Percentiles rank a stretch among this genome's conserved stretches.
phyloP scores from a whole-genome alignment of 2,329 filamentous ascomycete genomes.

The Apiospora koreana region DNA sequence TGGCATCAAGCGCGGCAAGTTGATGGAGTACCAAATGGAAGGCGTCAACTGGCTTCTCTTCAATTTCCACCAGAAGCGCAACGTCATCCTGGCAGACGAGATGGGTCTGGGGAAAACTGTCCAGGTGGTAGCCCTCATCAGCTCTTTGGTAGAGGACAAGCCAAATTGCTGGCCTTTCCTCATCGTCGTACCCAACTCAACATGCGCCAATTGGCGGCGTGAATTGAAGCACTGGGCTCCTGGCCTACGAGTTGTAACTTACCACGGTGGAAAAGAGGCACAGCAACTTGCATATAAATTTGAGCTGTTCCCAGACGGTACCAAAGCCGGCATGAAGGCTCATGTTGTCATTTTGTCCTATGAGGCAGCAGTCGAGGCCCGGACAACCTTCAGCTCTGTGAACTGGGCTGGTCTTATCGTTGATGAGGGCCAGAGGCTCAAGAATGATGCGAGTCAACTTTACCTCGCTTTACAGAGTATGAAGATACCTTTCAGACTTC shows the following conservation, averaged over 20 bases:
- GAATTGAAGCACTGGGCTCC: slow-evolving; percentile 96
- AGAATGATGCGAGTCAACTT: slow-evolving; percentile 84
- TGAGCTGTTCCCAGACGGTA: slow-evolving; percentile 75
- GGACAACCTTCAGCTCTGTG: slow-evolving; percentile 68
- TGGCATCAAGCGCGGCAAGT: slow-evolving; percentile 71
- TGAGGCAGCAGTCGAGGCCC: slow-evolving; percentile 78
- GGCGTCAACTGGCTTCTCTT: slow-evolving; percentile 95
- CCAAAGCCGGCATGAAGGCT: slow-evolving; percentile 72
- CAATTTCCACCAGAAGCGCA: slow-evolving; percentile 80
- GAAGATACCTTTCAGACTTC: slow-evolving; percentile 77
- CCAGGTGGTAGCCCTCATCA: slow-evolving; percentile 82
- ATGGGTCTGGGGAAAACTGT: slow-evolving; percentile 99
- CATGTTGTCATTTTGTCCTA: slow-evolving; percentile 96
- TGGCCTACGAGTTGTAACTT: slow-evolving; percentile 83
- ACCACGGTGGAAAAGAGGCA: slow-evolving; percentile 76
- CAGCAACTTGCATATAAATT: slow-evolving; percentile 78
- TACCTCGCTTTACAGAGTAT: slow-evolving; percentile 75
- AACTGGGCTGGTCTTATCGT: slow-evolving; percentile 88
- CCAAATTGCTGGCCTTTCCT: slow-evolving; percentile 87
- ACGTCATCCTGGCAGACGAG: slow-evolving; percentile 91
- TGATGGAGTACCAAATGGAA: slow-evolving; percentile 93
- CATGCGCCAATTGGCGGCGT: slow-evolving; percentile 95
- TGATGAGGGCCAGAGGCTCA: slow-evolving; percentile 92
- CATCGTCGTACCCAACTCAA: slow-evolving; percentile 91
- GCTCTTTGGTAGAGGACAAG: slow-evolving; percentile 67